phyloP scores from a whole-genome alignment of 768 basidiomycete species.

The Tulasnella sp. region DNA sequence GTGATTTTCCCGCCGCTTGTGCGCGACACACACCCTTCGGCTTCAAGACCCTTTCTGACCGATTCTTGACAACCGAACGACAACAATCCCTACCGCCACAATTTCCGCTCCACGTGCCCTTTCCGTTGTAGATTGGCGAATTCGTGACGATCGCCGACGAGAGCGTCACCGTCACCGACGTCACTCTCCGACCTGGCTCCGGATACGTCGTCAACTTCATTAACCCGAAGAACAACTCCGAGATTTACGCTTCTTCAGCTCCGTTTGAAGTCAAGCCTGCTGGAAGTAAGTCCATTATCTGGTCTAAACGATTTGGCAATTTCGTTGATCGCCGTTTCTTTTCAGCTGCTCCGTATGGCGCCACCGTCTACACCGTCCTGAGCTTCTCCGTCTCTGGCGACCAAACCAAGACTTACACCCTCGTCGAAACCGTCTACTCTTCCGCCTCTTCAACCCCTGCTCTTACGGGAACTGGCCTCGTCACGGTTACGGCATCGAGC shows the following conservation, averaged over 20 bases:
- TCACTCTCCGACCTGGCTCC: conserved; percentile 36
- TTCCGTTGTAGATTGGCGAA: conserved; percentile 36
- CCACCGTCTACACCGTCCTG: conserved; percentile 7
- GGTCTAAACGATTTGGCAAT: no score
- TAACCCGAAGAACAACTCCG: conserved; percentile 38
- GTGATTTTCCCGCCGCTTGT: background rate
- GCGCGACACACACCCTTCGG: background rate
- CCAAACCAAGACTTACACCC: background rate
- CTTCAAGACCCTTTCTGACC: background rate
- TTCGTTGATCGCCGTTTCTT: no score
- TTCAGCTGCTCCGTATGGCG: conserved; percentile 20
- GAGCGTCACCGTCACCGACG: conserved; percentile 38
- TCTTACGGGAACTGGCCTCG: background rate
- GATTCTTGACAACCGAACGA: background rate
- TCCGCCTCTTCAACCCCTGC: background rate
- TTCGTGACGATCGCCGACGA: conserved; percentile 37
- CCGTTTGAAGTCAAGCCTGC: conserved; percentile 59
- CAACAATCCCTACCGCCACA: background rate
- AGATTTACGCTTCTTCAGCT: conserved; percentile 57
- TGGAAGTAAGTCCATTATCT: conserved; percentile 48
- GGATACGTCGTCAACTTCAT: conserved; percentile 42
- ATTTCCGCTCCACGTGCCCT: background rate
- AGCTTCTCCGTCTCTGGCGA: conserved; percentile 5
- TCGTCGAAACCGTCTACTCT: background rate
- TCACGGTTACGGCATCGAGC: background rate